Conservation (phyloP, 768 basidiomycete genomes). For the Phlebiopsis gigantea region DNA sequence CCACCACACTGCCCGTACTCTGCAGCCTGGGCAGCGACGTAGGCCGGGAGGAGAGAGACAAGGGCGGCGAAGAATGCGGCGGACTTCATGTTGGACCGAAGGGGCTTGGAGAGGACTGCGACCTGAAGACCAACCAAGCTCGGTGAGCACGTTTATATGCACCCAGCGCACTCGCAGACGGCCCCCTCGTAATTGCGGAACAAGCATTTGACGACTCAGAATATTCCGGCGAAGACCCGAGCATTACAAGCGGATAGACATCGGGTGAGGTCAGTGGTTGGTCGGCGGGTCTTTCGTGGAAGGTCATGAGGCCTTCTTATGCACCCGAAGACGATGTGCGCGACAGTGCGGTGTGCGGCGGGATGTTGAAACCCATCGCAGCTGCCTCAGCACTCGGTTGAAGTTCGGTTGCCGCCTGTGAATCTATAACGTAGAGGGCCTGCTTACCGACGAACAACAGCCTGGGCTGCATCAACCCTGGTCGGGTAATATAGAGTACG, state of each 20-base stretch:
- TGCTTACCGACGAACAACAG: slow-evolving; percentile 1
- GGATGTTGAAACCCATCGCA: not conserved
- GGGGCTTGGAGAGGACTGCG: slow-evolving; percentile 8
- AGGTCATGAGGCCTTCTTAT: slow-evolving; percentile 11
- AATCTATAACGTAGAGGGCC: not conserved
- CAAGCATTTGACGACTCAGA: slow-evolving; percentile 7
- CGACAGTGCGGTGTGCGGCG: not conserved
- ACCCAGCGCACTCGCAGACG: not conserved
- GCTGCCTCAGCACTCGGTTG: not conserved
- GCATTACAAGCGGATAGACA: slow-evolving; percentile 23
- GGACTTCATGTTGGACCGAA: slow-evolving; percentile 36
- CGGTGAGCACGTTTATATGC: slow-evolving; percentile 12
- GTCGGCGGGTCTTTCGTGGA: slow-evolving; percentile 9
- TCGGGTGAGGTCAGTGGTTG: slow-evolving; percentile 23
- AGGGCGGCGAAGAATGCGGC: slow-evolving; percentile 33
- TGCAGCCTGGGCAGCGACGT: slow-evolving; percentile 38
- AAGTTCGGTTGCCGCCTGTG: slow-evolving; percentile 2
- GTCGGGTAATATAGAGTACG: not conserved
- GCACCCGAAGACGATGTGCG: slow-evolving; percentile 4
- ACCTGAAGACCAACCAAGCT: slow-evolving; percentile 9
- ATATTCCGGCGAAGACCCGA: slow-evolving; percentile 28
- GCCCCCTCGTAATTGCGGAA: not conserved
- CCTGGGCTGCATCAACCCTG: not conserved
- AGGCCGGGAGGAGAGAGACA: slow-evolving; percentile 37
- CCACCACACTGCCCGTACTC: slow-evolving; percentile 53